phyloP scores from a whole-genome alignment of 371 early-diverging fungal species.

The Mucor sp. region DNA sequence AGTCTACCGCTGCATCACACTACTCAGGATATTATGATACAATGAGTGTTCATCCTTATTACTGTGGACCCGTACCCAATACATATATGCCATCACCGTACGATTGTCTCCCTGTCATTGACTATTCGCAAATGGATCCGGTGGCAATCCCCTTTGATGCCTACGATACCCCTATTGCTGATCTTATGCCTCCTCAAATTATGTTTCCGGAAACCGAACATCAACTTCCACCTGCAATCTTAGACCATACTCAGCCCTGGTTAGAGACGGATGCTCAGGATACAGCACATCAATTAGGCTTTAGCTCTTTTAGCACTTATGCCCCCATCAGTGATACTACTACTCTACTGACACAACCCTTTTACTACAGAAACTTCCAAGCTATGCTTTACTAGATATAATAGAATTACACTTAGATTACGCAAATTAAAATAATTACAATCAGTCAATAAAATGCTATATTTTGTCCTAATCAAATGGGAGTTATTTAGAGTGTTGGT shows the following conservation, averaged over 20 bases:
- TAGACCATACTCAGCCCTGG: background rate
- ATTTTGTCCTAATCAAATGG: too few relatives aligned
- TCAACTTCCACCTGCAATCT: background rate
- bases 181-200: background rate
- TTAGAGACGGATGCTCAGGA: background rate
- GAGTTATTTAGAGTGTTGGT: too few relatives aligned
- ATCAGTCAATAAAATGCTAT: too few relatives aligned
- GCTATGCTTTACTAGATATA: background rate
- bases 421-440: too few relatives aligned
- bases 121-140: background rate
- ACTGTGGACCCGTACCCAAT: background rate
- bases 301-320: background rate
- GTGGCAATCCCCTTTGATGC: background rate
- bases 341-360: constrained; percentile 1
- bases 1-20: background rate
- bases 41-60: background rate
- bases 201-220: background rate
- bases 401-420: too few relatives aligned
- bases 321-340: background rate
- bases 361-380: background rate
- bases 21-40: background rate
- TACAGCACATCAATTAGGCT: background rate
- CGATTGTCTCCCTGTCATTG: background rate
- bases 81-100: background rate
- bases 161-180: background rate